phyloP scores from a whole-genome alignment of 225 moss, liverwort and hornwort genomes.

The Takakia lepidozioides region DNA sequence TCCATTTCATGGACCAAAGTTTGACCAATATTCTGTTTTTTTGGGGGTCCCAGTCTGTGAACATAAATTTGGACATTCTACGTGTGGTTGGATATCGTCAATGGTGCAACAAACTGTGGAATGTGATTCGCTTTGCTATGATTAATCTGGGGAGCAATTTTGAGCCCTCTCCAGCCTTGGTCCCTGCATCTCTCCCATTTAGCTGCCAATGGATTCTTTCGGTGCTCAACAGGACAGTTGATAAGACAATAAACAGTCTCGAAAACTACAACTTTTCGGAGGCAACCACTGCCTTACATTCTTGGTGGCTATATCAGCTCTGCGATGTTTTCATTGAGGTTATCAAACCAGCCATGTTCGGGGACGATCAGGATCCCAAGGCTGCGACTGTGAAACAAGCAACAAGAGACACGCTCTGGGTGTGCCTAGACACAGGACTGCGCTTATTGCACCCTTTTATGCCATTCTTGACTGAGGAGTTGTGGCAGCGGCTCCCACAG shows the following conservation, averaged over 20 bases:
- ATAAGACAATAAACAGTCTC: conserved; percentile 50
- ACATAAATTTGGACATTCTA: conserved; percentile 82
- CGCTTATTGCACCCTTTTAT: conserved; percentile 87
- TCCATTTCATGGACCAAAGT: too few relatives aligned
- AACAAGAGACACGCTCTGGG: conserved; percentile 75
- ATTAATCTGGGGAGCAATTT: conserved; percentile 77
- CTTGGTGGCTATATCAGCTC: conserved; percentile 92
- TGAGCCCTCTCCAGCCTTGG: conserved; percentile 49
- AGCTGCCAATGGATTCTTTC: conserved; percentile 83
- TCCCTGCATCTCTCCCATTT: conserved; percentile 49
- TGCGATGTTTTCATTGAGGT: conserved; percentile 94
- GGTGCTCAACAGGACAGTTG: conserved; percentile 56
- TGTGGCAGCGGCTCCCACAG: conserved; percentile 88
- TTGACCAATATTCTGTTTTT: conserved; percentile 1
- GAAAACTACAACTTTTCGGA: conserved; percentile 66
- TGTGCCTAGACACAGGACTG: conserved; percentile 78
- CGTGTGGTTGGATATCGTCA: conserved; percentile 92
- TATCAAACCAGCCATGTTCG: conserved; percentile 71
- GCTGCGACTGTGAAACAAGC: too few relatives aligned
- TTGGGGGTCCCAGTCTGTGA: conserved; percentile 80
- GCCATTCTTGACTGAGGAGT: conserved; percentile 90
- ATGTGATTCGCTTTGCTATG: conserved; percentile 92
- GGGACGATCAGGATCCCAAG: conserved; percentile 49
- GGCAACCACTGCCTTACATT: conserved; percentile 65
- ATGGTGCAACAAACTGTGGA: conserved; percentile 98